These are phyloP conservation scores for Penstemon newberryi DNA, from an alignment of 257 asterid species.

Conservation along the genomic window DNA sequence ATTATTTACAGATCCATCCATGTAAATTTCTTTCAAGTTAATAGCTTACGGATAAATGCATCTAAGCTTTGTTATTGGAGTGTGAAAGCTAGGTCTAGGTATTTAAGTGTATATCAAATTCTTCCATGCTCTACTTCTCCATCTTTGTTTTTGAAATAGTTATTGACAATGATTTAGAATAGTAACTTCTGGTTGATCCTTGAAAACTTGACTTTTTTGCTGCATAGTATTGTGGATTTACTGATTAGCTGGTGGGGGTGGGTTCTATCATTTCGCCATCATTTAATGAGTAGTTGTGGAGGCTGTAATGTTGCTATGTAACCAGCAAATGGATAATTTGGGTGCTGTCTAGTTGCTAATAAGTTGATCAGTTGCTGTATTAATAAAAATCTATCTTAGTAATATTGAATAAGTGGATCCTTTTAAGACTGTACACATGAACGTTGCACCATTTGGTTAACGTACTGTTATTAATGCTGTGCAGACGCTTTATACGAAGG, in stretches of 20 bases:
- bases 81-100: constrained; percentile 23
- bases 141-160: constrained; percentile 8
- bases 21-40: constrained; percentile 8
- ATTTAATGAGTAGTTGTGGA: constrained; percentile 14
- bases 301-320: constrained; percentile 20
- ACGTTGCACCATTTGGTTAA: constrained; percentile 19
- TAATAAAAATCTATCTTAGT: no score
- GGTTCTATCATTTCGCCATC: background rate
- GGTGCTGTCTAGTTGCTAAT: constrained; percentile 6
- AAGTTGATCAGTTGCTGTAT: no score
- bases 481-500: constrained; percentile 96
- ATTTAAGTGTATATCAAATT: background rate
- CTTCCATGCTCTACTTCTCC: background rate
- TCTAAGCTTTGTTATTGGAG: background rate
- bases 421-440: background rate
- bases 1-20: background rate
- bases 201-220: constrained; percentile 12
- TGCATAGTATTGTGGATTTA: background rate
- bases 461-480: constrained; percentile 23
- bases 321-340: background rate
- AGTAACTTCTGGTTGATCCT: background rate
- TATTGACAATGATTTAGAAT: constrained; percentile 19
- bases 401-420: background rate
- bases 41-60: constrained; percentile 12
- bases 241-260: background rate